phyloP scores from a whole-genome alignment of 83 land plant species.

The Larix sibirica region DNA sequence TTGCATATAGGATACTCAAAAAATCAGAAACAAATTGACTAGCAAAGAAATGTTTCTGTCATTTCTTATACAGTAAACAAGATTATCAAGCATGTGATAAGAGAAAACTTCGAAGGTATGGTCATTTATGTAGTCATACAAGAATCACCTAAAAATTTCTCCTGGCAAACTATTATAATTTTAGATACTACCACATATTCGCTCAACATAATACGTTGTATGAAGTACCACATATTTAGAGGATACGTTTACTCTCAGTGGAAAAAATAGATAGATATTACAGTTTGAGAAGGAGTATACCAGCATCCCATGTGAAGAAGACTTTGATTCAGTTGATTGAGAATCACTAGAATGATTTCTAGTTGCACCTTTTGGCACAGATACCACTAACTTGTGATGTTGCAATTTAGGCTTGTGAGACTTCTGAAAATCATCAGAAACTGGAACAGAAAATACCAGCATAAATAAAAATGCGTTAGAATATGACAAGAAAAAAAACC shows the following conservation, averaged over 20 bases:
- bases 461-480: not conserved
- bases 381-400: slow-evolving; percentile 38
- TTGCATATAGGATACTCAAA: not conserved
- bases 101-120: too few relatives aligned
- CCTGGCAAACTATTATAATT: too few relatives aligned
- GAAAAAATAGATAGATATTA: not conserved
- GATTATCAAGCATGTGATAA: too few relatives aligned
- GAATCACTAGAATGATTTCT: slow-evolving; percentile 52
- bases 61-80: not conserved
- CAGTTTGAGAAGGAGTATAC: slow-evolving; percentile 6
- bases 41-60: not conserved
- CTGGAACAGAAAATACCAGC: slow-evolving; percentile 19
- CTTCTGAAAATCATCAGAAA: slow-evolving; percentile 62
- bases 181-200: not conserved
- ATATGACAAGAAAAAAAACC: not conserved
- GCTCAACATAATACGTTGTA: not conserved
- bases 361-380: slow-evolving; percentile 48
- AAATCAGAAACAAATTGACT: not conserved
- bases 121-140: too few relatives aligned
- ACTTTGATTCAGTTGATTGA: slow-evolving; percentile 45
- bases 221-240: not conserved
- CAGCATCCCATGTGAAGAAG: slow-evolving; percentile 29
- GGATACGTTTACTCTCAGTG: not conserved
- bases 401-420: slow-evolving; percentile 49
- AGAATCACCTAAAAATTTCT: too few relatives aligned